A percentile compares a stretch with the other conserved stretches of the same genome.
Conservation (phyloP, 352 stramenopile species). For the Phytopythium chamaehyphon region DNA sequence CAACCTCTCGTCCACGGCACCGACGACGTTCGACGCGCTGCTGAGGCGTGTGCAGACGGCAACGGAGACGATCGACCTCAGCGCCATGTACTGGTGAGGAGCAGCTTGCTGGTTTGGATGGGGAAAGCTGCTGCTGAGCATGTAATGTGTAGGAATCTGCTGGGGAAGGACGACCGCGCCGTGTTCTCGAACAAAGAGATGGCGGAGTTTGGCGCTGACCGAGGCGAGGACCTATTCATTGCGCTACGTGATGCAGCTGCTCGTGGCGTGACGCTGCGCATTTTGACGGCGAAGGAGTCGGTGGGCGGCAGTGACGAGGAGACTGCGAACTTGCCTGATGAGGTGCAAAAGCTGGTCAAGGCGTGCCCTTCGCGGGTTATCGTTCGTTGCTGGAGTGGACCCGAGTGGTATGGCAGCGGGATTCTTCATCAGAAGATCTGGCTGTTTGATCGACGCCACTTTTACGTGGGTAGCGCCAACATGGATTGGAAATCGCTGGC, state of each 20-base stretch:
- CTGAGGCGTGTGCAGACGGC: conserved; percentile 35
- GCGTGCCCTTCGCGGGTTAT: conserved; percentile 26
- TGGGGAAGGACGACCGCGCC: conserved; percentile 48
- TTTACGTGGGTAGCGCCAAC: conserved; percentile 80
- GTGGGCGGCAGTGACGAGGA: conserved; percentile 2
- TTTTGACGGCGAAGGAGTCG: conserved; percentile 37
- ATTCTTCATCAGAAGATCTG: conserved; percentile 86
- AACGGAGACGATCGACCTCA: conserved; percentile 57
- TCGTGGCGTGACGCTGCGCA: conserved; percentile 50
- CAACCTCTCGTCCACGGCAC: conserved; percentile 24
- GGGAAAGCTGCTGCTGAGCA: neutral
- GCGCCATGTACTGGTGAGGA: conserved; percentile 73
- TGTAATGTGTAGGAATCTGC: conserved; percentile 35
- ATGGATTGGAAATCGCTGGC: conserved; percentile 86
- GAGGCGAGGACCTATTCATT: conserved; percentile 44
- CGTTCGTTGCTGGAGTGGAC: conserved; percentile 56
- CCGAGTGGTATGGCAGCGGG: conserved; percentile 68
- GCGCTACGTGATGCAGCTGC: conserved; percentile 41
- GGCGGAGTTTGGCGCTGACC: conserved; percentile 48
- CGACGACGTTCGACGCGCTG: conserved; percentile 47
- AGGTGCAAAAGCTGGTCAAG: conserved; percentile 46
- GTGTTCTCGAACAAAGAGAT: conserved; percentile 55
- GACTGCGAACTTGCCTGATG: conserved; percentile 36
- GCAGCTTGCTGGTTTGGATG: neutral
- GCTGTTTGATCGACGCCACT: conserved; percentile 57